phyloP scores from a whole-genome alignment of 768 basidiomycete species.

The Mycena latifolia region DNA sequence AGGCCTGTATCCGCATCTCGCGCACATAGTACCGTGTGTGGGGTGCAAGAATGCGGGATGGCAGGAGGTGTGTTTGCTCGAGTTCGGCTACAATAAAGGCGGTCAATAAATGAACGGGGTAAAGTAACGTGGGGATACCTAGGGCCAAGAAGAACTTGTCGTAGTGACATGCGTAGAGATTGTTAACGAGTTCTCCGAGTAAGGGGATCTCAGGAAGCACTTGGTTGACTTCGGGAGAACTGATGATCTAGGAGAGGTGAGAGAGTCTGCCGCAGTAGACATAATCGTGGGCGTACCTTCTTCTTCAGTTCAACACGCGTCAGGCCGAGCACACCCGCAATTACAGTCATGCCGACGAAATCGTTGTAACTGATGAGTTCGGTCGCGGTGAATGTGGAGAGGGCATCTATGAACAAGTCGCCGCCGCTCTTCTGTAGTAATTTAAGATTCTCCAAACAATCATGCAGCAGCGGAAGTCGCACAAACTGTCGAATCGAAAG shows the following conservation, averaged over 20 bases:
- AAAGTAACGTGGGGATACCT: conserved; percentile 57
- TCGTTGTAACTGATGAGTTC: conserved; percentile 92
- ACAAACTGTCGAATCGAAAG: conserved; percentile 90
- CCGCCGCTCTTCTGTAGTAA: conserved; percentile 68
- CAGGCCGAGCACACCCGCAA: conserved; percentile 82
- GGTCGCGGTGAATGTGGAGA: conserved; percentile 94
- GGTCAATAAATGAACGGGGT: conserved; percentile 9
- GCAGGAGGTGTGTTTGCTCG: conserved; percentile 89
- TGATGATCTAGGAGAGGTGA: conserved; percentile 70
- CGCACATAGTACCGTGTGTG: conserved; percentile 93
- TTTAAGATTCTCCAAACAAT: neutral
- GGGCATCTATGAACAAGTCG: conserved; percentile 89
- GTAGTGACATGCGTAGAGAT: conserved; percentile 93
- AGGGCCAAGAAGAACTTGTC: conserved; percentile 94
- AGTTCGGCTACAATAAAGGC: conserved; percentile 72
- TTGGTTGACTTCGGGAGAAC: conserved; percentile 89
- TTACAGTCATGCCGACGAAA: conserved; percentile 88
- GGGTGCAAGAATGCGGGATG: conserved; percentile 86
- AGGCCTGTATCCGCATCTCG: conserved; percentile 96
- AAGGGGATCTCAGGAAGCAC: conserved; percentile 86
- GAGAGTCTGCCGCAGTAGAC: neutral
- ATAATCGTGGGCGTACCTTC: conserved; percentile 63
- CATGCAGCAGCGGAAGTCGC: neutral
- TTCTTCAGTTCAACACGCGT: conserved; percentile 91
- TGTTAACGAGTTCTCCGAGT: conserved; percentile 87